Percentiles rank a stretch among this genome's conserved stretches.
Conservation (phyloP, 2,329 filamentous ascomycete species). For the Cladosporium sp. region DNA sequence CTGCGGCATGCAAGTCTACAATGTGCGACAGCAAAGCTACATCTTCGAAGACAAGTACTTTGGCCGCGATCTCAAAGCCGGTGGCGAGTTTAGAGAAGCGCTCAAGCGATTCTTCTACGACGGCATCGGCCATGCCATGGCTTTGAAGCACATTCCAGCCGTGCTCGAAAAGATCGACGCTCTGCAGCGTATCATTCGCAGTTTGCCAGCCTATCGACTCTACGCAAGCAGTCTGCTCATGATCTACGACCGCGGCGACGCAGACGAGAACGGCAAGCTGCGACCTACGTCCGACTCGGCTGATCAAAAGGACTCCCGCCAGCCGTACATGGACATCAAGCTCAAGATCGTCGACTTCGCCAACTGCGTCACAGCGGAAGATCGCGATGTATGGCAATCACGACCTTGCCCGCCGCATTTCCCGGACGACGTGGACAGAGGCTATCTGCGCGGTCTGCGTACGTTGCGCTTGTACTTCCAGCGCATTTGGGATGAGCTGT, state of each 20-base stretch:
- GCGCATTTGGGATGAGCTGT: slow-evolving; percentile 75
- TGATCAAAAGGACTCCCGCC: neutral
- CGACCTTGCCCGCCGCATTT: slow-evolving; percentile 72
- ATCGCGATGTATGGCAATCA: slow-evolving; percentile 46
- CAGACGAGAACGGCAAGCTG: slow-evolving; percentile 46
- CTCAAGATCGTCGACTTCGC: slow-evolving; percentile 99
- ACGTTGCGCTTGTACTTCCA: slow-evolving; percentile 80
- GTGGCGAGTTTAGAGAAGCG: slow-evolving; percentile 81
- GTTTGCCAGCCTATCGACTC: slow-evolving; percentile 81
- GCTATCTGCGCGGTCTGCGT: slow-evolving; percentile 80
- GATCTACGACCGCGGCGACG: slow-evolving; percentile 84
- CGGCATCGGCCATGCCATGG: slow-evolving; percentile 73
- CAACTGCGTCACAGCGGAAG: slow-evolving; percentile 89
- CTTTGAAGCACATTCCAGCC: slow-evolving; percentile 80
- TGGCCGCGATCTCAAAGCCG: slow-evolving; percentile 81
- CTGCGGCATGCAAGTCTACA: slow-evolving; percentile 96
- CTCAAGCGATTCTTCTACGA: slow-evolving; percentile 89
- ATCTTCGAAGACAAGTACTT: slow-evolving; percentile 99
- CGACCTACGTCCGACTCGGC: slow-evolving; percentile 1
- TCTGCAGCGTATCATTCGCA: slow-evolving; percentile 77
- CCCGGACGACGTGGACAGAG: slow-evolving; percentile 75
- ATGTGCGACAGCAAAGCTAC: slow-evolving; percentile 75
- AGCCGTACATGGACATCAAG: slow-evolving; percentile 55
- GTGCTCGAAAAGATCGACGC: slow-evolving; percentile 79
- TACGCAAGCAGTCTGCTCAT: slow-evolving; percentile 94